Evolutionary conservation across 345 rosid genomes (phyloP).

Genomic region (Moringa oleifera): DNA sequence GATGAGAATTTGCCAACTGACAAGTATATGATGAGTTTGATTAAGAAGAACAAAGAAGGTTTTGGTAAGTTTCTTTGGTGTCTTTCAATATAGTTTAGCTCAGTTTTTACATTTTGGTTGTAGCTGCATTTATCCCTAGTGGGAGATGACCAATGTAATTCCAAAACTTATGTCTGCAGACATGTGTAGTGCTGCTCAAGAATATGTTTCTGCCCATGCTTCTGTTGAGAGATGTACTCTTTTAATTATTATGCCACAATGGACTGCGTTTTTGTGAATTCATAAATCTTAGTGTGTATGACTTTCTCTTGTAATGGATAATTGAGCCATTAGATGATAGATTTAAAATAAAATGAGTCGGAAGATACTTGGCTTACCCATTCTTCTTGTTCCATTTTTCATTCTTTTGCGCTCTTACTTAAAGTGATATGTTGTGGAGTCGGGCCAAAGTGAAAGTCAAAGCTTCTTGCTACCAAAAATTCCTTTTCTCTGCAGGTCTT

Average conservation of each 20-base stretch:
- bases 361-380: background rate
- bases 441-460: background rate
- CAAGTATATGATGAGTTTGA: slow-evolving; percentile 56
- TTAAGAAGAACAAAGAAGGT: slow-evolving; percentile 75
- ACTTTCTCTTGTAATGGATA: background rate
- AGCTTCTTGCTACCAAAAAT: background rate
- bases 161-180: background rate
- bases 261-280: background rate
- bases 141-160: background rate
- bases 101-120: too few species aligned
- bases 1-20: slow-evolving; percentile 84
- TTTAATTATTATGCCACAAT: background rate
- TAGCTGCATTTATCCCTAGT: background rate
- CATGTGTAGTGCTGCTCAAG: background rate
- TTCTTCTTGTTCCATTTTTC: background rate
- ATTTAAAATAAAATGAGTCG: background rate
- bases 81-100: too few species aligned
- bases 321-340: background rate
- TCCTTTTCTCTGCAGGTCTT: background rate
- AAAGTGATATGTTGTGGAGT: too few species aligned
- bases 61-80: slow-evolving; percentile 46
- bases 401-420: too few species aligned
- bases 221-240: background rate
- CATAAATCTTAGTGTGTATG: background rate
- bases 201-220: background rate